phyloP scores from a whole-genome alignment of 23 red algal species.

The Gracilaria gracilis region DNA sequence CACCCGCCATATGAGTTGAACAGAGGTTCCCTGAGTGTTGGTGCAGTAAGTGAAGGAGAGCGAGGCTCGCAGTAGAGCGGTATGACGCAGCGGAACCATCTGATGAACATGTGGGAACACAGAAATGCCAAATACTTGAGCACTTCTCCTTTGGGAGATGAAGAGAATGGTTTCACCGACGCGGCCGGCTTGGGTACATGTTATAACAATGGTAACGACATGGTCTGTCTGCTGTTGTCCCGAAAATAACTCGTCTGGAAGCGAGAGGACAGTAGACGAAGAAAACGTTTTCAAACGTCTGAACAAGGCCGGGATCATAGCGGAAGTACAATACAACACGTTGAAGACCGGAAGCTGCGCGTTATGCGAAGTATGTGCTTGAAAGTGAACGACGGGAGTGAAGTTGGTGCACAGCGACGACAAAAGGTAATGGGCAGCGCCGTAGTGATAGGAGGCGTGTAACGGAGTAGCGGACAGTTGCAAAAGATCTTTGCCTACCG shows the following conservation, averaged over 20 bases:
- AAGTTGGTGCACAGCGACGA: conserved; percentile 13
- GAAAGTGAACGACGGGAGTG: conserved; percentile 11
- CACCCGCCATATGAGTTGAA: no score
- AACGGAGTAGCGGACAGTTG: no score
- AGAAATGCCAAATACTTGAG: conserved; percentile 14
- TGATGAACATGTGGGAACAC: conserved; percentile 13
- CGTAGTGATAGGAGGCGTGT: no score
- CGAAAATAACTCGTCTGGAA: conserved; percentile 13
- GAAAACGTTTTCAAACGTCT: not conserved
- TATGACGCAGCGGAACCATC: not conserved
- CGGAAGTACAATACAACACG: not conserved
- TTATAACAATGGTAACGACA: conserved; percentile 17
- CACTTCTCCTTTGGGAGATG: no score
- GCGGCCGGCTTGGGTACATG: conserved; percentile 1
- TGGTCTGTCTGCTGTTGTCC: not conserved
- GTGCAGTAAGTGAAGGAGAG: not conserved
- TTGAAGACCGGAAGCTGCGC: not conserved
- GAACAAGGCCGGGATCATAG: not conserved
- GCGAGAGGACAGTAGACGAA: not conserved
- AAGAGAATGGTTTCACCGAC: conserved; percentile 6
- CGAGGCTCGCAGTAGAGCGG: not conserved
- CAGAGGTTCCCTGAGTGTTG: not conserved
- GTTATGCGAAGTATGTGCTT: not conserved
- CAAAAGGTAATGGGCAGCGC: conserved; percentile 1
- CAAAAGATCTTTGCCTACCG: not conserved